Evolutionary conservation across 2,329 filamentous ascomycete species (phyloP), one percentile per base, ranked within the genome.

Genomic region (Hymenoscyphus salicellus): DNA sequence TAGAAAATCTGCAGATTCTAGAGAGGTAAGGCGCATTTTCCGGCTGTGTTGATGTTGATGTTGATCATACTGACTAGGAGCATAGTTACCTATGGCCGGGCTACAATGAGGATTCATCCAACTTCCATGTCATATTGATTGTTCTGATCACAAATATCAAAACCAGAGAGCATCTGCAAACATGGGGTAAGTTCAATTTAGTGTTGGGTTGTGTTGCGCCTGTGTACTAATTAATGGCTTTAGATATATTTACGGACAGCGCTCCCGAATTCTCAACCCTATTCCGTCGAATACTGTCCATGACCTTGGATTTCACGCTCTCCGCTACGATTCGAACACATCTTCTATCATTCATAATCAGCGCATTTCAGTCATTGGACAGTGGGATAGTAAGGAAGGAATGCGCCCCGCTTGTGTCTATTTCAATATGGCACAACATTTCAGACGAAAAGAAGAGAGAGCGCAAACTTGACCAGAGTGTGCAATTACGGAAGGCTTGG

Each of bases 341-440:
- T 61, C 85, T 98, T n/a, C 81, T 99, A 26, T 90, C 86, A 28
- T 98, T 98, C 77, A 83, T 98, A 67, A 96, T 96, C 60, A 87
- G 89, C 70, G 91, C 94, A 41, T 99, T 97, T 75, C 93, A 98
- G 77, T 97, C 93, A 57, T 83, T 99, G 36, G 96, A 99, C 76
- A 93, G 88, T 75, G 85, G 86, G 43, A 85, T 96, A 63, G 91
- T 99, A 59, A 89, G 95, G 68, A 98, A 97, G 77, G 95, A 99
- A 81, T 98, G 95, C 77, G 95, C 94, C 6, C 92, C 96, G 1
- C 81, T 99, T 60, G 94, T 99, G 23, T 95, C 93, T 14, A 97
- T 99, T 72, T 89, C 91, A 0, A 92, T 95, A 72, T 99, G 95
- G 95, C 92, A 98, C 73, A 96, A 97, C 74, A 80, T 99, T 43